phyloP scores from a whole-genome alignment of 805 yeast genomes.

The Zygosaccharomyces siamensis region DNA sequence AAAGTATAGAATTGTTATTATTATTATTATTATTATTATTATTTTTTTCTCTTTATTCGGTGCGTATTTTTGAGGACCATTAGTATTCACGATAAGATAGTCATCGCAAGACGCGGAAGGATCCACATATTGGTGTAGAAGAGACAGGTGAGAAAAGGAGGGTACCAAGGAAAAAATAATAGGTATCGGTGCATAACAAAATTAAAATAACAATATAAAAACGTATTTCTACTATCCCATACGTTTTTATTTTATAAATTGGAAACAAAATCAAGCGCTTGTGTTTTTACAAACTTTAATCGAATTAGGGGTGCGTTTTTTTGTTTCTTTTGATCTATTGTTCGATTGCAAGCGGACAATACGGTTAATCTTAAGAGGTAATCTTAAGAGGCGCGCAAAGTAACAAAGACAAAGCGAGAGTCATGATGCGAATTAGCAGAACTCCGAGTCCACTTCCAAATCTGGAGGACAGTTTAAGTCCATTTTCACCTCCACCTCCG shows the following conservation, averaged over 20 bases:
- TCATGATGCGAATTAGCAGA: background rate
- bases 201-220: no score
- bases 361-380: background rate
- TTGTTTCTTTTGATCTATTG: background rate
- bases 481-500: conserved; percentile 5
- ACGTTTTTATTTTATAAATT: no score
- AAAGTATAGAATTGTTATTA: no score
- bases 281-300: no score
- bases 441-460: conserved; percentile 1
- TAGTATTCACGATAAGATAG: no score
- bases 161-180: no score
- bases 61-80: no score
- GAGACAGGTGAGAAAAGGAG: no score
- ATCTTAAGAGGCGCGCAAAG: background rate
- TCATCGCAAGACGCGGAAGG: background rate
- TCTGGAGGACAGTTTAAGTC: background rate
- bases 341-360: background rate
- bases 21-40: no score
- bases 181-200: no score
- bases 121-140: background rate
- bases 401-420: background rate
- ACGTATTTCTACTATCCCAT: no score
- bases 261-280: no score
- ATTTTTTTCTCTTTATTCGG: background rate
- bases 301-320: background rate